Evolutionary conservation across 768 basidiomycete genomes (phyloP), one percentile per base, ranked within the genome.

Genomic region (Psilocybe tampanensis): DNA sequence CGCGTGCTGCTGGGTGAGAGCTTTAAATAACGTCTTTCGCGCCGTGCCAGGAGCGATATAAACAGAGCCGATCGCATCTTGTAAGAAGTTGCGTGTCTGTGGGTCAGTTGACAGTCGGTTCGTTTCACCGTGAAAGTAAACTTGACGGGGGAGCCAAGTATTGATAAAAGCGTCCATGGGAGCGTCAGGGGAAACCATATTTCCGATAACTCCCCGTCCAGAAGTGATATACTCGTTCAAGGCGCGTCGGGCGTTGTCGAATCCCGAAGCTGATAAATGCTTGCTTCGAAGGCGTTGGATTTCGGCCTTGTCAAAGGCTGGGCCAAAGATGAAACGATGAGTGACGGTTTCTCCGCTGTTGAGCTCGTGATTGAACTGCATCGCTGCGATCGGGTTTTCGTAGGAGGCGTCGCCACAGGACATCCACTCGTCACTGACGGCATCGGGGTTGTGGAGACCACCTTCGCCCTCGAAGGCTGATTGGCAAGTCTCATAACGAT

Each of bases 91-190:
- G 44, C 44, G 44, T 0, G 44, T 47, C 44, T 47, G 44, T 2
- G 44, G 44, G 21, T 47, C 44, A 5, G 44, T 47, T n/a, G 44
- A 47, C 19, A 47, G 22, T 22, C 44, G 44, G 26, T 47, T 22
- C 13, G 44, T 47, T 47, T 47, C 44, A 21, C 44, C 44, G 44
- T 47, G 44, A 24, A 47, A 47, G 44, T 47, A 47, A 15, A 47
- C 44, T 24, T 47, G 44, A 47, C 44, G 44, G 23, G 44, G 44
- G 5, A 47, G 44, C 44, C 44, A 47, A 26, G 44, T 47, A 21
- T 47, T 47, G 44, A 47, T 47, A 26, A 47, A 47, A 8, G 44
- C 44, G 44, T 47, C 44, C 15, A 47, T 23, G 3, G 17, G 19
- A 11, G 44, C 19, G 24, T 47, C 44, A 21, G 44, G 44, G 7